Conservation (phyloP, 2,329 filamentous ascomycete genomes). For the Phialophora verrucosa region DNA sequence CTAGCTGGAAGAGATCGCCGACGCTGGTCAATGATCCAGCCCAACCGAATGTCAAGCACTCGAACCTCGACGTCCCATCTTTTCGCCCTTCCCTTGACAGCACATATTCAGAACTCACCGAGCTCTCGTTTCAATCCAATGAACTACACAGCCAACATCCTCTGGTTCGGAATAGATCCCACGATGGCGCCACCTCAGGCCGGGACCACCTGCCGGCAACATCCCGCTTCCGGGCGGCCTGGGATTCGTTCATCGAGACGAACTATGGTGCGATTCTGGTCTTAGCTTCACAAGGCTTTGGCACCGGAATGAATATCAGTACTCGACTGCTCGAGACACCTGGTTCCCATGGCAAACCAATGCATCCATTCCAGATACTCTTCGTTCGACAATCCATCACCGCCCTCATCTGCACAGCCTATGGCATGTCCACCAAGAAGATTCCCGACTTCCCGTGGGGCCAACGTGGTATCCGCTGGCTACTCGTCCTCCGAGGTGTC, state of each 20-base stretch:
- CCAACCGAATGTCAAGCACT: not conserved
- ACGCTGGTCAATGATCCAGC: constrained; percentile 10
- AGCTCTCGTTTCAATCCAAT: constrained; percentile 38
- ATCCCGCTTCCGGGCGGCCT: constrained; percentile 42
- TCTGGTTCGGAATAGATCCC: constrained; percentile 30
- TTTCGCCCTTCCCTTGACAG: constrained; percentile 35
- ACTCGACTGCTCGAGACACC: constrained; percentile 75
- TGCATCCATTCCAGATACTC: constrained; percentile 84
- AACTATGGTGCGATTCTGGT: constrained; percentile 79
- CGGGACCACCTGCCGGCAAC: constrained; percentile 23
- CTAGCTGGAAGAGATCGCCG: constrained; percentile 15
- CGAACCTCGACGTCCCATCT: constrained; percentile 31
- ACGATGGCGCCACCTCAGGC: constrained; percentile 19
- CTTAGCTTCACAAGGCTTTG: constrained; percentile 77
- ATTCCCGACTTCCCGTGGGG: constrained; percentile 76
- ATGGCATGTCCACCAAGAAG: constrained; percentile 71
- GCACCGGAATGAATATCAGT: constrained; percentile 81
- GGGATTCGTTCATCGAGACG: constrained; percentile 60
- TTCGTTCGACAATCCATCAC: constrained; percentile 82
- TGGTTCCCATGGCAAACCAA: constrained; percentile 68
- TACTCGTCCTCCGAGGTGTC: constrained; percentile 72
- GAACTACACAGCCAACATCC: constrained; percentile 29
- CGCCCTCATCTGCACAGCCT: constrained; percentile 66
- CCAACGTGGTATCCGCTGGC: constrained; percentile 65
- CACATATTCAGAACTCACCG: constrained; percentile 39